phyloP scores from a whole-genome alignment of 345 rosid species.

The Murraya paniculata region DNA sequence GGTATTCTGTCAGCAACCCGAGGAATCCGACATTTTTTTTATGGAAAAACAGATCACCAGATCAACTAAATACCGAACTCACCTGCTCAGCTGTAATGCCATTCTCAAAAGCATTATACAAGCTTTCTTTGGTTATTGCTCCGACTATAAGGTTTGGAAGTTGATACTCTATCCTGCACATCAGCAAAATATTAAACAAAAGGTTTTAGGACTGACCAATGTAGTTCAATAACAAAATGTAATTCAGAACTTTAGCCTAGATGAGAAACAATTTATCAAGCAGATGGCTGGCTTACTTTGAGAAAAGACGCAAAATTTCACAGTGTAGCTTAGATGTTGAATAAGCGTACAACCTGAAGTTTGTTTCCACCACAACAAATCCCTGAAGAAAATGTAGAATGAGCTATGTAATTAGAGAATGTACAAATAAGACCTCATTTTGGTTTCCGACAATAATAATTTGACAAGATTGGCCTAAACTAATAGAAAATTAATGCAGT shows the following conservation, averaged over 20 bases:
- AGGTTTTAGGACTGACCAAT: not conserved
- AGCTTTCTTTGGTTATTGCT: conserved; percentile 88
- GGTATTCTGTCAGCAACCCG: conserved; percentile 79
- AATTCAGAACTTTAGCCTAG: not conserved
- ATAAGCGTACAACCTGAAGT: conserved; percentile 90
- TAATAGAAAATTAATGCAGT: not conserved
- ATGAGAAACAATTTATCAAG: not conserved
- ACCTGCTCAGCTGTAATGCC: conserved; percentile 94
- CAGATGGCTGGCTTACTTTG: conserved; percentile 47
- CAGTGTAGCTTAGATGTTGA: conserved; percentile 89
- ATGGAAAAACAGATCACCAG: not conserved
- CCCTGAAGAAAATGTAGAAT: conserved; percentile 52
- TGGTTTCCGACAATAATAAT: not conserved
- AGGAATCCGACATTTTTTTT: conserved; percentile 26
- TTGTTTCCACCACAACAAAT: conserved; percentile 88
- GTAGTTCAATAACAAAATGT: not conserved
- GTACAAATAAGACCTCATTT: not conserved
- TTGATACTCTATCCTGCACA: conserved; percentile 82
- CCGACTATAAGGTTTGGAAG: conserved; percentile 91
- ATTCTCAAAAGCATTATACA: conserved; percentile 85
- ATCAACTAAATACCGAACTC: conserved; percentile 16
- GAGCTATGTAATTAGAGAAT: not conserved
- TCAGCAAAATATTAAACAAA: conserved; percentile 4
- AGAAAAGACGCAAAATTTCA: conserved; percentile 87
- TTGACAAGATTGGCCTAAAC: not conserved